phyloP scores from a whole-genome alignment of 352 stramenopile species.

The Phytophthora colocasiae region DNA sequence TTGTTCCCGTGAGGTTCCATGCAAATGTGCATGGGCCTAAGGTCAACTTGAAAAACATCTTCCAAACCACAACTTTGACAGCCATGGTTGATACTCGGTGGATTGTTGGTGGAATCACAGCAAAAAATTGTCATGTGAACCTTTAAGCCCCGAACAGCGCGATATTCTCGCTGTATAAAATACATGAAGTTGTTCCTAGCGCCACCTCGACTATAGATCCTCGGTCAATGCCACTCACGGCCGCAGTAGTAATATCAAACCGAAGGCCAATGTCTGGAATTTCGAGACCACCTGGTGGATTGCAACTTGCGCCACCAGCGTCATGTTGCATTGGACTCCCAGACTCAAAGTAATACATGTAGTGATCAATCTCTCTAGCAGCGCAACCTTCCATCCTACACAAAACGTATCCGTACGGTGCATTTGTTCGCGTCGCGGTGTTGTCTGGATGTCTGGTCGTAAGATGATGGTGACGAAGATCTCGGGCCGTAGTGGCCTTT shows the following conservation, averaged over 20 bases:
- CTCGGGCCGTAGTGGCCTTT: conserved; percentile 19
- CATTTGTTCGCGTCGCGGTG: conserved; percentile 9
- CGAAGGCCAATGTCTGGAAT: neutral
- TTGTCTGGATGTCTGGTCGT: conserved; percentile 25
- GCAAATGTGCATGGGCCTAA: neutral
- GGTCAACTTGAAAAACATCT: no score
- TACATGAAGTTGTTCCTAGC: no score
- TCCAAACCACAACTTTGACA: neutral
- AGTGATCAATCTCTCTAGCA: neutral
- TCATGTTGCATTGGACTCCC: no score
- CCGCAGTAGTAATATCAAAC: neutral
- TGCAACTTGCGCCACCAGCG: no score
- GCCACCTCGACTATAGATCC: neutral
- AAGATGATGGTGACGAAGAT: conserved; percentile 18
- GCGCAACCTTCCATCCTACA: no score
- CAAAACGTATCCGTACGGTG: neutral
- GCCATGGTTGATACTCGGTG: conserved; percentile 4
- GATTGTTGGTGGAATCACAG: conserved; percentile 2
- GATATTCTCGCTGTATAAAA: no score
- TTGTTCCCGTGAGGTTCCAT: neutral
- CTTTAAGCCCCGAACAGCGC: no score
- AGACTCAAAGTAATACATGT: no score
- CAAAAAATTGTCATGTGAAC: neutral
- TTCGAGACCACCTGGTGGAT: no score
- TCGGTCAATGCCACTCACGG: neutral